Percentiles rank a stretch among this genome's conserved stretches.
Evolutionary conservation across 177 flowering plant species (phyloP).

Genomic region (Vitis hybrid): DNA sequence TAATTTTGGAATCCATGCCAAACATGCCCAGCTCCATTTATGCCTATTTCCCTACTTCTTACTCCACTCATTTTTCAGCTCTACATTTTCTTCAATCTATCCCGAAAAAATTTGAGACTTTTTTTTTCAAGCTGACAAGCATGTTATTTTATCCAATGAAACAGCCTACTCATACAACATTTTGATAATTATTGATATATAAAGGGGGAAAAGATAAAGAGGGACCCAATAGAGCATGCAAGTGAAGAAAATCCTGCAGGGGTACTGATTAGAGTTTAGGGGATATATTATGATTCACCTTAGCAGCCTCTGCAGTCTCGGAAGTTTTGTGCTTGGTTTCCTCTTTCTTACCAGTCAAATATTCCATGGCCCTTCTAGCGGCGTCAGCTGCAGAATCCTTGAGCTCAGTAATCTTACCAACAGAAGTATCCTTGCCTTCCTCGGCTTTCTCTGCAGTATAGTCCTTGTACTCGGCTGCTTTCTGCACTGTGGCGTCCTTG

Average conservation of each 20-base stretch:
- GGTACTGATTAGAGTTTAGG: too few relatives aligned
- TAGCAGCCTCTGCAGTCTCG: slow-evolving; percentile 33
- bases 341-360: slow-evolving; percentile 55
- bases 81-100: too few relatives aligned
- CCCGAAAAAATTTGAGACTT: too few relatives aligned
- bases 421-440: slow-evolving; percentile 32
- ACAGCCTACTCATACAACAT: neutral
- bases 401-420: slow-evolving; percentile 27
- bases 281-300: slow-evolving; percentile 22
- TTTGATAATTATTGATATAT: neutral
- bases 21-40: neutral
- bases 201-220: neutral
- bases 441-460: slow-evolving; percentile 17
- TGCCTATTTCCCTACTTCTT: too few relatives aligned
- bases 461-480: slow-evolving; percentile 18
- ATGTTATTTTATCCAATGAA: too few relatives aligned
- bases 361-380: slow-evolving; percentile 45
- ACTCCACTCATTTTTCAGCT: too few relatives aligned
- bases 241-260: too few relatives aligned
- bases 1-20: neutral
- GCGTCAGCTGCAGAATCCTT: slow-evolving; percentile 44
- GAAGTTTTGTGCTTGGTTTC: slow-evolving; percentile 37
- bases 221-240: neutral
- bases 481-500: slow-evolving; percentile 23
- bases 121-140: too few relatives aligned